phyloP scores from a whole-genome alignment of 345 rosid species.

The Noccaea caerulescens region DNA sequence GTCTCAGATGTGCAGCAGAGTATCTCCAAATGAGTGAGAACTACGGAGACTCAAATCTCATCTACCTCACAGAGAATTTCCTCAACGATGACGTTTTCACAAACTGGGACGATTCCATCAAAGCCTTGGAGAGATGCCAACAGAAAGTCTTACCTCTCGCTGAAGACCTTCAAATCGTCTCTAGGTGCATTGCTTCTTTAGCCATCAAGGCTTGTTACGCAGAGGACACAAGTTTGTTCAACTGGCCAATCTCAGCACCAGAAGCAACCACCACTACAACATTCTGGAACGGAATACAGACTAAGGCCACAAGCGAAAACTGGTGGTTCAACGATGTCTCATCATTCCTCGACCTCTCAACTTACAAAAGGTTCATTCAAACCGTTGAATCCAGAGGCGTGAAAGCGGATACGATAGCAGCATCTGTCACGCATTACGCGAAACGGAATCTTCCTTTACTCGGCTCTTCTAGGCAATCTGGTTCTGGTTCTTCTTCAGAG shows the following conservation, averaged over 20 bases:
- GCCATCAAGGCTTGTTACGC: slow-evolving; percentile 74
- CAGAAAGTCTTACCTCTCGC: slow-evolving; percentile 59
- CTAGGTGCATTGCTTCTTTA: slow-evolving; percentile 75
- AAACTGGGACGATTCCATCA: slow-evolving; percentile 72
- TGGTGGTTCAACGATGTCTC: slow-evolving; percentile 95
- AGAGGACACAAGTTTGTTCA: slow-evolving; percentile 60
- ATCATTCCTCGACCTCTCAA: slow-evolving; percentile 50
- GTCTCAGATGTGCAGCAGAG: slow-evolving; percentile 88
- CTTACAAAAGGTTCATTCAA: slow-evolving; percentile 67
- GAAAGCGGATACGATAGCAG: slow-evolving; percentile 59
- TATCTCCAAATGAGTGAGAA: slow-evolving; percentile 81
- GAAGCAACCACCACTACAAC: slow-evolving; percentile 36
- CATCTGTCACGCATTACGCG: slow-evolving; percentile 69
- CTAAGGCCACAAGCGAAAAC: slow-evolving; percentile 50
- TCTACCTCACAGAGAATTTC: slow-evolving; percentile 65
- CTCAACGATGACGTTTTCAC: slow-evolving; percentile 57
- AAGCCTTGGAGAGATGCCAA: slow-evolving; percentile 72
- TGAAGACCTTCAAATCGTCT: slow-evolving; percentile 76
- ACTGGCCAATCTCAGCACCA: slow-evolving; percentile 63
- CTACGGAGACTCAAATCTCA: slow-evolving; percentile 73
- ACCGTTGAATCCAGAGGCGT: slow-evolving; percentile 62
- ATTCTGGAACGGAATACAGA: slow-evolving; percentile 78
- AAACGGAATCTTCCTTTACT: slow-evolving; percentile 71
- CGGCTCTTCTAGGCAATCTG: slow-evolving; percentile 52
- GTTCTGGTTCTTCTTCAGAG: slow-evolving; percentile 49